Evolutionary conservation across 1,284 basidiomycete species (phyloP).

Genomic region (Papiliotrema terrestris): DNA sequence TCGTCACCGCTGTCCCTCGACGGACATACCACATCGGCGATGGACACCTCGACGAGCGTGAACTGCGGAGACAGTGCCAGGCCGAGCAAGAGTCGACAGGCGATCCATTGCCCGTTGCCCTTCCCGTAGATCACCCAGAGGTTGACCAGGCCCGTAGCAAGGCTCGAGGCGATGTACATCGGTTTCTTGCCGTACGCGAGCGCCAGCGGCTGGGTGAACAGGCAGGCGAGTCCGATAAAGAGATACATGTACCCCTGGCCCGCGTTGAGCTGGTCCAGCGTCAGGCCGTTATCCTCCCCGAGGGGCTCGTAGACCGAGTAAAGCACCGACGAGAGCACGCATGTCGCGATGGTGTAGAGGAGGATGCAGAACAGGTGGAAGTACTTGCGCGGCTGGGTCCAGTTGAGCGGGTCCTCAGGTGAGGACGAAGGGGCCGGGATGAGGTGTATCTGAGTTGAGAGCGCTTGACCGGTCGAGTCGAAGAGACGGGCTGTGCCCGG

Average conservation of each 20-base stretch:
- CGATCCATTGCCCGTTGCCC: conserved; percentile 19
- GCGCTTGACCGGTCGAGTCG: conserved; percentile 15
- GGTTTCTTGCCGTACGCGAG: conserved; percentile 29
- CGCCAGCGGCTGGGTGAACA: conserved; percentile 20
- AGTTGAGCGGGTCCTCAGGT: conserved; percentile 27
- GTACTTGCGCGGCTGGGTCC: conserved; percentile 17
- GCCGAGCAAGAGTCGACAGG: conserved; percentile 14
- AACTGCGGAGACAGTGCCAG: conserved; percentile 22
- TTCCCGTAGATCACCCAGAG: conserved; percentile 19
- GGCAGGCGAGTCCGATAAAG: conserved; percentile 17
- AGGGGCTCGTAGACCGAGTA: conserved; percentile 27
- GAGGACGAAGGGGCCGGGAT: conserved; percentile 19
- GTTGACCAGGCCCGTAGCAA: conserved; percentile 7
- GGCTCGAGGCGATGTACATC: conserved; percentile 14
- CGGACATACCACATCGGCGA: conserved; percentile 23
- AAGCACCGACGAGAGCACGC: conserved; percentile 13
- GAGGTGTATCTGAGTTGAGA: conserved; percentile 13
- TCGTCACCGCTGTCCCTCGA: neutral
- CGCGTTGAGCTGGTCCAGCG: conserved; percentile 24
- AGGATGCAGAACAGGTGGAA: conserved; percentile 19
- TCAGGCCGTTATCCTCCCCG: conserved; percentile 18
- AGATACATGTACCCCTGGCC: conserved; percentile 29
- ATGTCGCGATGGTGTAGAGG: conserved; percentile 12
- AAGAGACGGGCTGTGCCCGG: conserved; percentile 21
- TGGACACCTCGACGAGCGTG: conserved; percentile 20